phyloP scores from a whole-genome alignment of 257 asterid genomes.

The Solanum neorickii region DNA sequence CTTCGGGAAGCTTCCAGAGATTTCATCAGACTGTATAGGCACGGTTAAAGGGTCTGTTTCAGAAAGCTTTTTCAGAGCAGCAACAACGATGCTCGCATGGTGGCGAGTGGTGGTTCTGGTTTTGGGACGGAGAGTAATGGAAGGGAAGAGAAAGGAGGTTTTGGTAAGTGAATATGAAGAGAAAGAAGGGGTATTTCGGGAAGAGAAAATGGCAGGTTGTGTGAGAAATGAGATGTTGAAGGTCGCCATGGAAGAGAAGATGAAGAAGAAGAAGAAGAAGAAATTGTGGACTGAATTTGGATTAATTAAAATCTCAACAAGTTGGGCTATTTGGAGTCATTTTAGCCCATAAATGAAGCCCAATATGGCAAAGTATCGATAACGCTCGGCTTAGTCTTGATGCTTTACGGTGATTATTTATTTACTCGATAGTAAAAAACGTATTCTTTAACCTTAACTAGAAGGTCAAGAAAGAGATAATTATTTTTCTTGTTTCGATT shows the following conservation, averaged over 20 bases:
- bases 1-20: constrained; percentile 38
- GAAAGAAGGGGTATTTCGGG: constrained; percentile 22
- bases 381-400: not conserved
- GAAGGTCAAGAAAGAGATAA: no score
- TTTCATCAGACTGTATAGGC: constrained; percentile 29
- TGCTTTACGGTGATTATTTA: no score
- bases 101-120: constrained; percentile 17
- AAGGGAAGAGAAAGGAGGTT: constrained; percentile 20
- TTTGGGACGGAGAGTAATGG: constrained; percentile 16
- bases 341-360: not conserved
- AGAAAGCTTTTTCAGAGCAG: constrained; percentile 61
- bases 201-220: constrained; percentile 4
- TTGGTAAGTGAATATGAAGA: constrained; percentile 27
- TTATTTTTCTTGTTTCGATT: no score
- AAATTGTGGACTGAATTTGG: not conserved
- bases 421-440: no score
- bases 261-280: not conserved
- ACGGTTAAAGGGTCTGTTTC: constrained; percentile 43
- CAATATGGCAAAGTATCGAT: not conserved
- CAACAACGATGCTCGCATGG: constrained; percentile 24
- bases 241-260: constrained; percentile 1
- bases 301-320: not conserved
- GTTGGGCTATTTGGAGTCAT: not conserved
- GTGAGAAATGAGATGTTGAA: constrained; percentile 19
- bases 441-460: no score